A percentile compares a stretch with the other conserved stretches of the same genome.
Evolutionary conservation across 257 asterid genomes (phyloP).

Genomic region (Schizonepeta tenuifolia): DNA sequence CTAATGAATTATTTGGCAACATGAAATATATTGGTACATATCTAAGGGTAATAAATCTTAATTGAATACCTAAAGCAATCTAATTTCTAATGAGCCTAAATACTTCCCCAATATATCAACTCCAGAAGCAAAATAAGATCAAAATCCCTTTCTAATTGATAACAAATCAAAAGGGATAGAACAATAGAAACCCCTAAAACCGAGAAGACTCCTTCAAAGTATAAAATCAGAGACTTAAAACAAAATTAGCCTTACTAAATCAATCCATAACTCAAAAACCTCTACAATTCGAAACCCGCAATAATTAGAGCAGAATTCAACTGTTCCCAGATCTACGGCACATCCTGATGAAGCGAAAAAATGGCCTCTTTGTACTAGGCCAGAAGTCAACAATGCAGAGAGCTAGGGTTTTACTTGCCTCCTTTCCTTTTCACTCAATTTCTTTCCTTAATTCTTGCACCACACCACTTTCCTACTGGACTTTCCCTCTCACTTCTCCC

Average conservation of each 20-base stretch:
- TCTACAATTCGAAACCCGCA: constrained; percentile 31
- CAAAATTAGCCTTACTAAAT: constrained; percentile 26
- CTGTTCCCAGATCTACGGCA: constrained; percentile 45
- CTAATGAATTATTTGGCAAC: constrained; percentile 26
- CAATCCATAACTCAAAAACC: constrained; percentile 25
- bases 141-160: constrained; percentile 6
- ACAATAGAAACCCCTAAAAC: neutral
- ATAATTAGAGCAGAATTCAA: constrained; percentile 13
- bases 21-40: constrained; percentile 7
- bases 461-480: constrained; percentile 27
- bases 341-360: constrained; percentile 29
- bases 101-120: constrained; percentile 25
- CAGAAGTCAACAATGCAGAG: constrained; percentile 39
- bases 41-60: constrained; percentile 7
- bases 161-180: neutral
- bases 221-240: constrained; percentile 12
- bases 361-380: constrained; percentile 17
- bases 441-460: constrained; percentile 20
- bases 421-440: constrained; percentile 19
- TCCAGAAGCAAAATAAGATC: neutral
- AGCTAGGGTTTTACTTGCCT: constrained; percentile 48
- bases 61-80: constrained; percentile 18
- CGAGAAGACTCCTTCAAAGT: constrained; percentile 22
- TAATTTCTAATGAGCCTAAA: constrained; percentile 18
- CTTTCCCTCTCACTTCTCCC: constrained; percentile 21